Base-by-base conservation (phyloP, 352 stramenopile genomes). In the Globisporangium cederbergense region DNA sequence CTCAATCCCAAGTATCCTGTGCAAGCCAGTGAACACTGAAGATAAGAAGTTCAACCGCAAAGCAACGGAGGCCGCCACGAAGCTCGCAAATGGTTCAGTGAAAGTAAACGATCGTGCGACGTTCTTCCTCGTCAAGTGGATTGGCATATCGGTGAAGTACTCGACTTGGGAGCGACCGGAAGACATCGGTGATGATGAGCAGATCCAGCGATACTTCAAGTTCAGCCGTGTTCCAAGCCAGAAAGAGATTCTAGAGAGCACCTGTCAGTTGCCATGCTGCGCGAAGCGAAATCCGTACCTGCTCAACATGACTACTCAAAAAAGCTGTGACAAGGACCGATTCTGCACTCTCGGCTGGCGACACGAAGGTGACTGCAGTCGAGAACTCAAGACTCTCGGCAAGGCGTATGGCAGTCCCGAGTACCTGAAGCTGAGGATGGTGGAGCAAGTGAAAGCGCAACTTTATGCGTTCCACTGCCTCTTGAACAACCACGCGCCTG, bases 201-300 rank as follows among this genome's bases (percentile, higher is more conserved):
- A 95, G 46, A 93, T 96, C 49, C 86, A 95, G 64, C 76, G 88
- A 6, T 96, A 96, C 63, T 95, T 95, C 75, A 95, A 94, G 68
- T 88, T 93, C 51, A 95, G 83, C 38, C 86, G 86, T 14, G 71
- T 95, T 22, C 88, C 88, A 7, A 95, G 78, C 34, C 74, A 81
- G 4, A 95, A 95, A 61, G 88, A 96, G 46, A 88, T 96, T 42
- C 49, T 73, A 32, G 83, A 92, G 54, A 90, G 82, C 9, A 95
- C 87, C 4, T 96, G 88, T 32, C 88, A 96, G 52, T 60, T 95
- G 11, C 86, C 87, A 6, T 96, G 88, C 67, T 96, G 88, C 45
- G 83, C 83, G 30, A 88, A 91, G 42, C 73, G 82, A 22, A 91
- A 93, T 60, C 82, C 89, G 57, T 74, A 90, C 11, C 60, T 89